Conservation (phyloP, 2,329 filamentous ascomycete genomes). For the Cladosporium cucumerinum region DNA sequence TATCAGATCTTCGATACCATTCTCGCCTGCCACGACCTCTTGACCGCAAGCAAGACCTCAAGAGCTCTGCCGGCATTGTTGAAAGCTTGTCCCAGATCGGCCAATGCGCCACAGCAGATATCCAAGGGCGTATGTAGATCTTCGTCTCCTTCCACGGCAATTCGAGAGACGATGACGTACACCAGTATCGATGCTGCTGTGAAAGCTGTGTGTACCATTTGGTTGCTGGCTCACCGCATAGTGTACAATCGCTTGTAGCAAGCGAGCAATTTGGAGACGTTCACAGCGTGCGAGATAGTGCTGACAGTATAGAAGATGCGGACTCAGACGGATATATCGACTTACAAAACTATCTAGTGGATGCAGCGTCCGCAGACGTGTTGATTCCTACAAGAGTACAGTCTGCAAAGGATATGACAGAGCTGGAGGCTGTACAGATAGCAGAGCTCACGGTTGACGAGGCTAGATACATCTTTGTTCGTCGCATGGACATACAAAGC, state of each 20-base stretch:
- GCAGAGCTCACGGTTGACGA: background rate
- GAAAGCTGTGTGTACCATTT: background rate
- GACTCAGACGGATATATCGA: background rate
- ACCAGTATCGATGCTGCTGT: background rate
- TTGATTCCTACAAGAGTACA: background rate
- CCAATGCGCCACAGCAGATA: background rate
- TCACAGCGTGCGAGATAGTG: background rate
- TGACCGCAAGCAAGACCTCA: background rate
- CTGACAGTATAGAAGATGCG: background rate
- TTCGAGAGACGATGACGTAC: background rate
- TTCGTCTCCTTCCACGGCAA: background rate
- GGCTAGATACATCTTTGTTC: background rate
- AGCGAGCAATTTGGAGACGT: background rate
- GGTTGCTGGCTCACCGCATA: background rate
- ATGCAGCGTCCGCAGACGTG: background rate
- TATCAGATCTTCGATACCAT: background rate
- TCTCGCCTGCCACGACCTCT: background rate
- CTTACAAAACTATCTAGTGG: background rate
- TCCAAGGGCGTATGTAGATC: background rate
- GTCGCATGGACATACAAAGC: background rate
- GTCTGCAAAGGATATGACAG: background rate
- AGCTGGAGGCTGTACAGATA: background rate
- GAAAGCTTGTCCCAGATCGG: background rate
- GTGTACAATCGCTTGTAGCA: background rate
- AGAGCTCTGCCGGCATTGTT: background rate